These are phyloP conservation scores for Quercus suber DNA, from an alignment of 306 rosid genomes.

Conservation along the genomic window DNA sequence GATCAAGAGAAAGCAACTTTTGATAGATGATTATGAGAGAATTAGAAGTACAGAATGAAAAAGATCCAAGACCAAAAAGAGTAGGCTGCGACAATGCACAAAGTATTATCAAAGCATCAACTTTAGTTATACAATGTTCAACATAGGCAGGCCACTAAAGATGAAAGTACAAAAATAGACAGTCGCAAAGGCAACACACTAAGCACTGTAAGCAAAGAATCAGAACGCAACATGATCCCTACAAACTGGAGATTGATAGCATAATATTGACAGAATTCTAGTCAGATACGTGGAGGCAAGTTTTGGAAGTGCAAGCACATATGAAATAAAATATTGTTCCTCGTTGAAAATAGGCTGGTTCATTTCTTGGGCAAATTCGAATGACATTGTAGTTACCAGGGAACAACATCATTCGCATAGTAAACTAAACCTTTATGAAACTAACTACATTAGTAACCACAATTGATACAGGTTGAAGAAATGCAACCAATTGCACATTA, in stretches of 20 bases:
- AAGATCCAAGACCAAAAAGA: neutral
- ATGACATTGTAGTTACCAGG: neutral
- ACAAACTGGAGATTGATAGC: too few relatives aligned
- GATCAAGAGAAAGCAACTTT: neutral
- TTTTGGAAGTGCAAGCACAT: neutral
- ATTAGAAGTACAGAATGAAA: neutral
- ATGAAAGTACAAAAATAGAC: neutral
- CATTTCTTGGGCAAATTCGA: neutral
- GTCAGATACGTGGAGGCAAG: neutral
- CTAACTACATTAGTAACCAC: neutral
- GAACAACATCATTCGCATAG: neutral
- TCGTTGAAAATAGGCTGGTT: neutral
- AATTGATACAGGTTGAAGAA: neutral
- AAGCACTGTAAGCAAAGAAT: too few relatives aligned
- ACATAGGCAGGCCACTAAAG: neutral
- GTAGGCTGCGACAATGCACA: neutral
- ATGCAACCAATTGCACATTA: neutral
- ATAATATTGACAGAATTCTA: neutral
- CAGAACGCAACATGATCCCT: too few relatives aligned
- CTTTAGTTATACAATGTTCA: too few relatives aligned
- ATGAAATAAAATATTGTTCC: neutral
- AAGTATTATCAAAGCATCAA: neutral
- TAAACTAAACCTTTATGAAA: neutral
- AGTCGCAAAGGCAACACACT: neutral
- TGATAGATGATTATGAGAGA: too few relatives aligned